Evolutionary conservation across 148 eudicot genomes (phyloP).

Genomic region (Gaultheria prostrata): DNA sequence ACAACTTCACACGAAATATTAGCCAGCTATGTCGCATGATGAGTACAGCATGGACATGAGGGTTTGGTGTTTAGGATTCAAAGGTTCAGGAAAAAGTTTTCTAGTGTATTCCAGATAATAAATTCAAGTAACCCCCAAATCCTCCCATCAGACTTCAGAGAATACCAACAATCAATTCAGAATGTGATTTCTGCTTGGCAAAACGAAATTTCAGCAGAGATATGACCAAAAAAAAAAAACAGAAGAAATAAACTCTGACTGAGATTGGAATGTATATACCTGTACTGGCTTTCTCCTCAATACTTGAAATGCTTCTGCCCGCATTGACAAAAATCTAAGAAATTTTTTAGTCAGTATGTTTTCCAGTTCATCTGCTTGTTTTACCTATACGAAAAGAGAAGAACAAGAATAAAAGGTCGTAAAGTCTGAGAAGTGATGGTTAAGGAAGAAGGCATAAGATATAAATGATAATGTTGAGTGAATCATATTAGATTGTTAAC

Average conservation of each 20-base stretch:
- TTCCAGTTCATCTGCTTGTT: slow-evolving; percentile 97
- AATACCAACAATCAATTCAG: not conserved
- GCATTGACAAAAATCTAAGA: slow-evolving; percentile 93
- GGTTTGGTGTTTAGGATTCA: not conserved
- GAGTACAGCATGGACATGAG: not conserved
- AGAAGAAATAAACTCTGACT: not conserved
- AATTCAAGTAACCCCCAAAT: not conserved
- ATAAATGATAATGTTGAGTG: not conserved
- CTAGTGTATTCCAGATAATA: not conserved
- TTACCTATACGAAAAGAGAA: slow-evolving; percentile 50
- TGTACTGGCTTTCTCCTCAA: slow-evolving; percentile 95
- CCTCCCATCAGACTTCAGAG: not conserved
- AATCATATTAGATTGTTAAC: too few species aligned
- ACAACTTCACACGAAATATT: not conserved
- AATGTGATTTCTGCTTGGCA: not conserved
- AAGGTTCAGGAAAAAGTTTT: not conserved
- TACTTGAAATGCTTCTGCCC: slow-evolving; percentile 98
- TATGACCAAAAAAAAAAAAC: not conserved
- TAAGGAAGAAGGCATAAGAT: not conserved
- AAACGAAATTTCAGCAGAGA: not conserved
- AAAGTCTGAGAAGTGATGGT: not conserved
- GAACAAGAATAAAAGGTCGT: not conserved
- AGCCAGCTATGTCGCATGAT: not conserved
- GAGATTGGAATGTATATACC: slow-evolving; percentile 35
- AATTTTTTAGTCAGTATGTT: slow-evolving; percentile 90